These are phyloP conservation scores for Jacaranda mimosifolia DNA, from an alignment of 257 asterid species.

Conservation along the genomic window DNA sequence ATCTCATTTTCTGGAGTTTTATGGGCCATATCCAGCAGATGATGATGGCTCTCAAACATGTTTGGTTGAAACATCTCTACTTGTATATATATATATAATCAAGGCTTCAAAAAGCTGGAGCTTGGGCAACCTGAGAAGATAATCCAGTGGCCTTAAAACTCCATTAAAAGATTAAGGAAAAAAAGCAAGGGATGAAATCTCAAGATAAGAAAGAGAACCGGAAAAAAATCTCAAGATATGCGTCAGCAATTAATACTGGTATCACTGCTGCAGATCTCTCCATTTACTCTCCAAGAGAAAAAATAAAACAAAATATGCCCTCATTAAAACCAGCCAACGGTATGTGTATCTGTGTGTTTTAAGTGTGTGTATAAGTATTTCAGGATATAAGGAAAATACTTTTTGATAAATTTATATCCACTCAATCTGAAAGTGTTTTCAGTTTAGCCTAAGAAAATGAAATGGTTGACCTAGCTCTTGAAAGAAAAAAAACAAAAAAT, in stretches of 20 bases:
- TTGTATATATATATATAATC: too few relatives aligned
- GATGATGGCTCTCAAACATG: constrained; percentile 70
- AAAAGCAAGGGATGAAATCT: not conserved
- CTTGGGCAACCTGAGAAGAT: constrained; percentile 25
- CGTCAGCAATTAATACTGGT: constrained; percentile 2
- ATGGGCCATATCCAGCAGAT: constrained; percentile 64
- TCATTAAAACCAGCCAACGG: not conserved
- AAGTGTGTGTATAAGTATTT: constrained; percentile 4
- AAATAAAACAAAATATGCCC: too few relatives aligned
- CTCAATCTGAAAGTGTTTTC: too few relatives aligned
- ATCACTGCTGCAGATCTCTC: constrained; percentile 25
- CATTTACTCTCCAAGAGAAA: constrained; percentile 3
- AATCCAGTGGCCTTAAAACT: constrained; percentile 16
- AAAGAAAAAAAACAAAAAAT: constrained; percentile 3
- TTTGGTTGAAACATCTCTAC: constrained; percentile 71
- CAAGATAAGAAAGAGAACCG: not conserved
- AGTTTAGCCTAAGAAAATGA: constrained; percentile 5
- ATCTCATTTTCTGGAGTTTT: constrained; percentile 63
- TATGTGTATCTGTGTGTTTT: not conserved
- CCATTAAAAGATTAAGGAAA: constrained; percentile 4
- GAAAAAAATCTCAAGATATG: constrained; percentile 15
- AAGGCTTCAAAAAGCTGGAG: not conserved
- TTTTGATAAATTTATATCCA: too few relatives aligned
- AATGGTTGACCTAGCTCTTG: constrained; percentile 28
- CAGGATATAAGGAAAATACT: too few relatives aligned